These are phyloP conservation scores for Candida tibetensis DNA, from an alignment of 805 yeast species.

Conservation along the genomic window DNA sequence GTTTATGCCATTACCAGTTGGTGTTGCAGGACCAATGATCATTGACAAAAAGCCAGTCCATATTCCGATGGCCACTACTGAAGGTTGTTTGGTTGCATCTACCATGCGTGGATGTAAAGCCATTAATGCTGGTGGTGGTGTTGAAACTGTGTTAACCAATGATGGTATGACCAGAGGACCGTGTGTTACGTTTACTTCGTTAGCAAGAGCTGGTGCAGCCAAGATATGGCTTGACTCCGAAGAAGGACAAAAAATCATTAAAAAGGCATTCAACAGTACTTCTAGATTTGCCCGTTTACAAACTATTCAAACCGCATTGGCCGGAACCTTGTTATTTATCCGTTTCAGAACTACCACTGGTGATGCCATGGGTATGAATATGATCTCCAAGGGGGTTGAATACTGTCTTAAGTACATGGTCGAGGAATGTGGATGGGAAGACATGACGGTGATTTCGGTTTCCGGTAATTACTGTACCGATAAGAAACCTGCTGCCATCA, in stretches of 20 bases:
- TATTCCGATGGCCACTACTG: constrained; percentile 99
- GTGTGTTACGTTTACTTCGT: constrained; percentile 82
- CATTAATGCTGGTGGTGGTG: constrained; percentile 96
- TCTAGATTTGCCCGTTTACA: constrained; percentile 96
- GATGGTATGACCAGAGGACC: constrained; percentile 99
- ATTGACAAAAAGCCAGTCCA: constrained; percentile 87
- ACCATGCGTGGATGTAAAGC: constrained; percentile 99
- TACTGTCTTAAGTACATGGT: constrained; percentile 78
- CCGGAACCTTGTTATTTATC: constrained; percentile 84
- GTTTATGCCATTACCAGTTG: constrained; percentile 93
- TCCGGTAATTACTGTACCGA: constrained; percentile 98
- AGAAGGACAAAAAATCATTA: constrained; percentile 80
- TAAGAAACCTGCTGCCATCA: constrained; percentile 95
- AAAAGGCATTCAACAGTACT: constrained; percentile 91
- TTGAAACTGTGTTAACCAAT: constrained; percentile 80
- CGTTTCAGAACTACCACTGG: constrained; percentile 99
- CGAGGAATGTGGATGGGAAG: constrained; percentile 86
- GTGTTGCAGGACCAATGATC: constrained; percentile 94
- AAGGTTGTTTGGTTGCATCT: constrained; percentile 97
- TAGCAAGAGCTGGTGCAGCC: constrained; percentile 88
- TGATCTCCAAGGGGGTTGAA: constrained; percentile 99
- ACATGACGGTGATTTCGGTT: constrained; percentile 88
- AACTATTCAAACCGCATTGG: constrained; percentile 87
- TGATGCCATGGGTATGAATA: constrained; percentile 99
- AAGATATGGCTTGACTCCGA: constrained; percentile 94